phyloP scores from a whole-genome alignment of 805 yeast species.

The Wickerhamiella azyma region DNA sequence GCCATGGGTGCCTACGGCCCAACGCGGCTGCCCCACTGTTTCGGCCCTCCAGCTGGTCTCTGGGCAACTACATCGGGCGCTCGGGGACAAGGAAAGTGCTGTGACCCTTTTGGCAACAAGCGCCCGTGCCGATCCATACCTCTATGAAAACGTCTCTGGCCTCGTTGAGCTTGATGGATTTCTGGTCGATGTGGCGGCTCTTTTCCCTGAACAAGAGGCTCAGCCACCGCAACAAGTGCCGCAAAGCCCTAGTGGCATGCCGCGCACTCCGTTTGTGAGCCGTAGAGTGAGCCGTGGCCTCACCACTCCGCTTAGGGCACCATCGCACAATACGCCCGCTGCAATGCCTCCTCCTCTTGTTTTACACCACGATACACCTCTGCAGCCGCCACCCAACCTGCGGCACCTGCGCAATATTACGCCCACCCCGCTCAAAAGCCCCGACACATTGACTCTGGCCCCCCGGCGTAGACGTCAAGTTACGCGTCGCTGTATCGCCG shows the following conservation, averaged over 20 bases:
- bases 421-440: conserved; percentile 7
- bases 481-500: not conserved
- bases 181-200: conserved; percentile 40
- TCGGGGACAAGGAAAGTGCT: conserved; percentile 52
- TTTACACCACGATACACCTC: conserved; percentile 3
- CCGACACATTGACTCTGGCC: conserved; percentile 1
- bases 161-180: conserved; percentile 55
- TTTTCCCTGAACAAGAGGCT: conserved; percentile 16
- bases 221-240: conserved; percentile 5
- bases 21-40: conserved; percentile 41
- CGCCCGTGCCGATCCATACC: conserved; percentile 57
- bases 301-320: conserved; percentile 1
- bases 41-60: conserved; percentile 53
- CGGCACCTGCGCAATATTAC: conserved; percentile 5
- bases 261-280: conserved; percentile 5
- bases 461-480: conserved; percentile 1
- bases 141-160: conserved; percentile 77
- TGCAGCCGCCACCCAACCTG: not conserved
- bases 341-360: not conserved
- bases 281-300: not conserved
- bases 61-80: conserved; percentile 50
- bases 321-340: not conserved
- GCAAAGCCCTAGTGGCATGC: not conserved
- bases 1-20: conserved; percentile 12
- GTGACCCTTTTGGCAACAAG: conserved; percentile 56